phyloP scores from a whole-genome alignment of 345 rosid species.

The Lepidium aucheri region DNA sequence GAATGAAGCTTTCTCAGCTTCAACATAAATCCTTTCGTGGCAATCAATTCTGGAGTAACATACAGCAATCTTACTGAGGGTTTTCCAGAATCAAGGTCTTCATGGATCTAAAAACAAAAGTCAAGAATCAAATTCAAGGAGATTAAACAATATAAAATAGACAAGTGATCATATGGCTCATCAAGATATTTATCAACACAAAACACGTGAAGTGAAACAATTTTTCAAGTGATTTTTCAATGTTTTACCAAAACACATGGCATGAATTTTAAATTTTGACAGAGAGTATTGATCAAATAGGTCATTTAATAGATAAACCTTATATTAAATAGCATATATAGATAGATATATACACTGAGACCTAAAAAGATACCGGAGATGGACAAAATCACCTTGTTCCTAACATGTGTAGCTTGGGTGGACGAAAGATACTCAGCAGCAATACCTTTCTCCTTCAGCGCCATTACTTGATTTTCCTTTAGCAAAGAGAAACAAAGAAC shows the following conservation, averaged over 20 bases:
- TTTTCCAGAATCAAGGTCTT: conserved; percentile 83
- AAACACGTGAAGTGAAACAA: background rate
- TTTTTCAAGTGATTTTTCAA: background rate
- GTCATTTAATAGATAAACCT: background rate
- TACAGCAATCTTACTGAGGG: conserved; percentile 75
- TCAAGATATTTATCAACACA: background rate
- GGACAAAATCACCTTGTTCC: conserved; percentile 34
- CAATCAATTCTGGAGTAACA: conserved; percentile 90
- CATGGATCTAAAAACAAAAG: conserved; percentile 55
- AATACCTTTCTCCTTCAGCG: conserved; percentile 82
- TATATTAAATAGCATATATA: background rate
- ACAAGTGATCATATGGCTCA: background rate
- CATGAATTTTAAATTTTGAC: background rate
- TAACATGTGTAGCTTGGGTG: conserved; percentile 54
- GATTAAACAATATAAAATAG: background rate
- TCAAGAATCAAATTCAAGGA: conserved; percentile 3
- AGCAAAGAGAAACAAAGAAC: background rate
- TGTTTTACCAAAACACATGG: background rate
- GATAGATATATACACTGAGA: background rate
- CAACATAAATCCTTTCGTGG: conserved; percentile 76
- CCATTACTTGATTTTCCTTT: conserved; percentile 90
- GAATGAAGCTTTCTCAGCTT: conserved; percentile 63
- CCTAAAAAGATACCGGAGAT: background rate
- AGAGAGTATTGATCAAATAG: background rate
- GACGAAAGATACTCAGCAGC: conserved; percentile 91